Conservation (phyloP, 1,139 yeast species). For the Blastobotrys ciferrii region DNA sequence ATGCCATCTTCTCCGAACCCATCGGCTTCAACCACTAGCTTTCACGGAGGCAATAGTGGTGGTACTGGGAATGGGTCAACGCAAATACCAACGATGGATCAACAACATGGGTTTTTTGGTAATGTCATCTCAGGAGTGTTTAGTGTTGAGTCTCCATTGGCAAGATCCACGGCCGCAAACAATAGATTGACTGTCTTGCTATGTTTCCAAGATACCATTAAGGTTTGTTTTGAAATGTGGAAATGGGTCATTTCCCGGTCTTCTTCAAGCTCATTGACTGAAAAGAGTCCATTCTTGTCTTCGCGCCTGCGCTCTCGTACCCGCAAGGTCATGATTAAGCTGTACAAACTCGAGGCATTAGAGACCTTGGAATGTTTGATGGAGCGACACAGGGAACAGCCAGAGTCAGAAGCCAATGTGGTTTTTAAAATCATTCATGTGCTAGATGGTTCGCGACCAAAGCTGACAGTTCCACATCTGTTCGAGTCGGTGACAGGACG, state of each 20-base stretch:
- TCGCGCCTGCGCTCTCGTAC: constrained; percentile 71
- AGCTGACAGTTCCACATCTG: constrained; percentile 66
- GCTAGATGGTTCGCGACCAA: constrained; percentile 83
- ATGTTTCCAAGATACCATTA: constrained; percentile 62
- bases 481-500: constrained; percentile 53
- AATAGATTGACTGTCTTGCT: constrained; percentile 54
- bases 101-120: constrained; percentile 50
- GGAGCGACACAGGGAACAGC: constrained; percentile 27
- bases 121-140: constrained; percentile 85
- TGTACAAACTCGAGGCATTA: constrained; percentile 66
- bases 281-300: constrained; percentile 59
- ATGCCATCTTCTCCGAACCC: background rate
- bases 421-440: constrained; percentile 64
- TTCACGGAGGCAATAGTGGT: background rate
- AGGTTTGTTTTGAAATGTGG: constrained; percentile 65
- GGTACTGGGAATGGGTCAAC: too few species aligned
- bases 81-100: constrained; percentile 1
- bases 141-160: constrained; percentile 68
- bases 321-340: constrained; percentile 63
- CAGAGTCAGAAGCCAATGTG: constrained; percentile 19
- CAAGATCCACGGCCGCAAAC: constrained; percentile 50
- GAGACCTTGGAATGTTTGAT: constrained; percentile 71
- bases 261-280: constrained; percentile 20
- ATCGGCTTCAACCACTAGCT: background rate
- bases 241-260: constrained; percentile 43